A percentile compares a stretch with the other conserved stretches of the same genome.
phyloP scores from a whole-genome alignment of 176 grass and related monocot species.

The Zea luxurians region DNA sequence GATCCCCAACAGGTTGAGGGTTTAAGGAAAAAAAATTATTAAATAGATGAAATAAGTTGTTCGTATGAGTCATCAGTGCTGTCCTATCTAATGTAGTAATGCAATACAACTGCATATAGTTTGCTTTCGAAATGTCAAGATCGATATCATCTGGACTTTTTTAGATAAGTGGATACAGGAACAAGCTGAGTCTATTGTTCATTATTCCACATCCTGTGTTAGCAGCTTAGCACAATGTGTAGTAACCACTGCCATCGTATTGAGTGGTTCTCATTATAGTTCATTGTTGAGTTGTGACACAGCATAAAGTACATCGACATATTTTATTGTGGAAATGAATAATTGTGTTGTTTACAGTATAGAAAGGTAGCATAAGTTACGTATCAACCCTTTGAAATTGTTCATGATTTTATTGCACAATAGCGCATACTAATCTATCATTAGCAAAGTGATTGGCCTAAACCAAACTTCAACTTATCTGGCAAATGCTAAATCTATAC shows the following conservation, averaged over 20 bases:
- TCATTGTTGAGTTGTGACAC: neutral
- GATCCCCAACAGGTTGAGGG: neutral
- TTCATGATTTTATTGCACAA: neutral
- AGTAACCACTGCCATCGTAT: neutral
- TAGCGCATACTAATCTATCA: neutral
- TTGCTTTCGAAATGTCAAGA: neutral
- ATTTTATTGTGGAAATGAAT: neutral
- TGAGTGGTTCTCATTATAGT: neutral
- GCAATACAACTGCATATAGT: neutral
- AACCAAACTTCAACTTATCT: neutral
- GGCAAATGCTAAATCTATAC: conserved; percentile 9
- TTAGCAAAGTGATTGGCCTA: neutral
- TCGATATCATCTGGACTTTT: neutral
- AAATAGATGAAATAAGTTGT: no score
- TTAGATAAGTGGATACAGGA: neutral
- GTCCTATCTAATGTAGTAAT: no score
- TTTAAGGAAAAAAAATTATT: no score
- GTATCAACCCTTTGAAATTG: neutral
- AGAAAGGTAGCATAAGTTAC: neutral
- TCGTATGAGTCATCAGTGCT: no score
- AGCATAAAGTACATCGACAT: neutral
- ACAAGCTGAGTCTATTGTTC: neutral
- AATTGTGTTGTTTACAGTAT: neutral
- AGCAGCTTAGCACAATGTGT: neutral
- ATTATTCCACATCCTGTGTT: conserved; percentile 9